Conservation (phyloP, 83 land plant genomes). For the Picea mariana region DNA sequence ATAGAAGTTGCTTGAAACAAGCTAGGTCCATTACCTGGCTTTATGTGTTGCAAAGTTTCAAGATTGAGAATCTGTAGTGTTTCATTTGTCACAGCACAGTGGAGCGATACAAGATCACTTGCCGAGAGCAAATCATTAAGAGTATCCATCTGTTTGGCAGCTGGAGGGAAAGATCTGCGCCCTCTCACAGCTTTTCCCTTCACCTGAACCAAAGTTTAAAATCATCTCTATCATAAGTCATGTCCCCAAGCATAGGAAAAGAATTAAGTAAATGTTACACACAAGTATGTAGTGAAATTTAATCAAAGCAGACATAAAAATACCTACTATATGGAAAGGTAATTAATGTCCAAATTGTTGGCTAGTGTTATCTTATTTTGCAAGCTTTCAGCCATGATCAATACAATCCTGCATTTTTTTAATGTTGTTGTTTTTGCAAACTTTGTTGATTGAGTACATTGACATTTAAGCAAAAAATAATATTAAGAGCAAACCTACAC, state of each 20-base stretch:
- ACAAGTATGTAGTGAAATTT: slow-evolving; percentile 6
- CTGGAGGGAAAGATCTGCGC: slow-evolving; percentile 68
- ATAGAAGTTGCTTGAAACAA: slow-evolving; percentile 1
- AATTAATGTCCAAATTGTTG: background rate
- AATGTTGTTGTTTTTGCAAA: background rate
- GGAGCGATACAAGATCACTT: slow-evolving; percentile 92
- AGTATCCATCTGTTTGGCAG: slow-evolving; percentile 84
- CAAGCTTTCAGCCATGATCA: background rate
- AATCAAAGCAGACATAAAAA: background rate
- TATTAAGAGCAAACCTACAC: background rate
- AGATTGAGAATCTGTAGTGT: slow-evolving; percentile 89
- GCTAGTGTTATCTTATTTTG: background rate
- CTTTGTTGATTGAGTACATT: background rate
- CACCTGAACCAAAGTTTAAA: slow-evolving; percentile 27
- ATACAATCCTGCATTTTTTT: background rate
- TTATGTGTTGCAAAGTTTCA: slow-evolving; percentile 85
- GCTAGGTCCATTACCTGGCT: slow-evolving; percentile 64
- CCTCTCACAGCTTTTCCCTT: slow-evolving; percentile 43
- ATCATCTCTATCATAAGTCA: background rate
- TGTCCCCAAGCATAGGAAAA: background rate
- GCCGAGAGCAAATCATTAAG: slow-evolving; percentile 91
- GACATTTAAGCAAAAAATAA: background rate
- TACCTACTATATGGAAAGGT: background rate
- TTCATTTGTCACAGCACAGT: slow-evolving; percentile 89
- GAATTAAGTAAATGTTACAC: background rate